phyloP scores from a whole-genome alignment of 1,284 basidiomycete genomes.

The Fomitopsis schrenkii region DNA sequence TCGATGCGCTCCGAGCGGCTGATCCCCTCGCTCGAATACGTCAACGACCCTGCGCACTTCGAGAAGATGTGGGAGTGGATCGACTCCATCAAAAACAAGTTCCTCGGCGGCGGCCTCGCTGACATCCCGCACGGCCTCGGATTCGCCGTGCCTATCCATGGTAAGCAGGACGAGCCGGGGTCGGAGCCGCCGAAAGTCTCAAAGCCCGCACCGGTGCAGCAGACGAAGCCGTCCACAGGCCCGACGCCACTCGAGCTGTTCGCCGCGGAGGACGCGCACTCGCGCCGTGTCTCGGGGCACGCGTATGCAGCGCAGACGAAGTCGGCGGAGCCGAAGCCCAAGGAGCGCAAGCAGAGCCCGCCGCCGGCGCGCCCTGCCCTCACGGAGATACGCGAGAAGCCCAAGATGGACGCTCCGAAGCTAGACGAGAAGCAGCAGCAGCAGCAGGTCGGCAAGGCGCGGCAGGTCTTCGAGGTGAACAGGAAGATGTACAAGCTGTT shows the following conservation, averaged over 20 bases:
- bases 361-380: background rate
- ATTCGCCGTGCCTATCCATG: background rate
- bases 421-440: background rate
- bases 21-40: background rate
- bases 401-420: background rate
- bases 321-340: background rate
- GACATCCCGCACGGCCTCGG: background rate
- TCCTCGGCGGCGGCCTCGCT: background rate
- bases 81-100: background rate
- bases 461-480: background rate
- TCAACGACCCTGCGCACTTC: background rate
- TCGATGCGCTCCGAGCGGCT: background rate
- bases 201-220: background rate
- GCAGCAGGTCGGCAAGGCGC: background rate
- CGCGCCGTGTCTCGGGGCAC: background rate
- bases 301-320: background rate
- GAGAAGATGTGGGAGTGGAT: conserved; percentile 1
- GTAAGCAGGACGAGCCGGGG: background rate
- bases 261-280: background rate
- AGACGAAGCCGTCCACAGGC: background rate
- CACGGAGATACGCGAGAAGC: background rate
- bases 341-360: background rate
- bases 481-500: conserved; percentile 1
- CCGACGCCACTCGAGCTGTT: background rate
- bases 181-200: background rate